phyloP scores from a whole-genome alignment of 2,329 filamentous ascomycete species.

The Colletotrichum graminicola region DNA sequence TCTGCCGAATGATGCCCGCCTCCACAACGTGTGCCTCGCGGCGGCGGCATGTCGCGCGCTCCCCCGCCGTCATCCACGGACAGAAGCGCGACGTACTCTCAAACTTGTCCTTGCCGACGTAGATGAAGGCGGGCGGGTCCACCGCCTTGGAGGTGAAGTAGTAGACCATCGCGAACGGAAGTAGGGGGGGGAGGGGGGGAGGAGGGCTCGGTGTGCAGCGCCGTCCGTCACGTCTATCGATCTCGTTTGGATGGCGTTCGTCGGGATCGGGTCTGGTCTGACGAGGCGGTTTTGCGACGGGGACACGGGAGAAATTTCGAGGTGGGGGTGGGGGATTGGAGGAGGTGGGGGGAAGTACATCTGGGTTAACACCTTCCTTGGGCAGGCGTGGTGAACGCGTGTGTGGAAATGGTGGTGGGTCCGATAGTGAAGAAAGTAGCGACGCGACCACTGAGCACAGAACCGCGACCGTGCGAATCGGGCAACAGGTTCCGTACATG shows the following conservation, averaged over 20 bases:
- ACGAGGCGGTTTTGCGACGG: not conserved
- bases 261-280: too few species aligned
- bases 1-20: not conserved
- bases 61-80: slow-evolving; percentile 30
- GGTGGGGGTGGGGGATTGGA: slow-evolving; percentile 29
- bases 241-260: not conserved
- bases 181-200: not conserved
- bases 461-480: not conserved
- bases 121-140: slow-evolving; percentile 86
- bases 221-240: not conserved
- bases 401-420: accelerated
- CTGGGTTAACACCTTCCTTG: not conserved
- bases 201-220: not conserved
- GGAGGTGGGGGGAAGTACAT: not conserved
- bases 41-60: not conserved
- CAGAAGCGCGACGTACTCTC: slow-evolving; percentile 76
- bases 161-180: slow-evolving; percentile 79
- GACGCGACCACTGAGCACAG: too few species aligned
- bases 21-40: not conserved
- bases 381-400: not conserved
- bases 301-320: slow-evolving; percentile 41
- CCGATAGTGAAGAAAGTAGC: not conserved
- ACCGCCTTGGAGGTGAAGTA: slow-evolving; percentile 93
- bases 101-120: slow-evolving; percentile 98
- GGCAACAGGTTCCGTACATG: too few species aligned